Conservation (phyloP, 805 yeast genomes). For the Ascoidea asiatica region DNA sequence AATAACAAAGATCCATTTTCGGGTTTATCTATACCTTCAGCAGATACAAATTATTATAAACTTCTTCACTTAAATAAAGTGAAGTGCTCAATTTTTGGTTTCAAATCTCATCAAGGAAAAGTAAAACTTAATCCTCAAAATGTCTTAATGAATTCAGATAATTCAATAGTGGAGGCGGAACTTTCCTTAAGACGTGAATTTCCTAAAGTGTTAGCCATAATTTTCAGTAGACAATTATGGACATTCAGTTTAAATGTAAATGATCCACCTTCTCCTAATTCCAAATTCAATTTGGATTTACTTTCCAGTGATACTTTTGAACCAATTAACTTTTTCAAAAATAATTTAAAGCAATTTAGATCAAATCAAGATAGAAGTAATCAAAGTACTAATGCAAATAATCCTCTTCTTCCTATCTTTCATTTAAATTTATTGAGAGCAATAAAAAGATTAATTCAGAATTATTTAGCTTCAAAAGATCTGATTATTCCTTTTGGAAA, state of each 20-base stretch:
- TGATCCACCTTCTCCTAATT: slow-evolving; percentile 19
- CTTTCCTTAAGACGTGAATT: slow-evolving; percentile 20
- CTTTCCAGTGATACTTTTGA: slow-evolving; percentile 10
- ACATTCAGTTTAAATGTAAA: slow-evolving; percentile 26
- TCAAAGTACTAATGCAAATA: slow-evolving; percentile 16
- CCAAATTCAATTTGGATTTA: slow-evolving; percentile 10
- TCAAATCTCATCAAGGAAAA: neutral
- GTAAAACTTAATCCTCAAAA: neutral
- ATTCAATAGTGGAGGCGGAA: slow-evolving; percentile 26
- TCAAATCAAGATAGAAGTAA: slow-evolving; percentile 3
- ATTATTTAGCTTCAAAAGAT: slow-evolving; percentile 19
- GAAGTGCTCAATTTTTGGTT: neutral
- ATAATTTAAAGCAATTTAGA: neutral
- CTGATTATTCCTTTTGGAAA: slow-evolving; percentile 37
- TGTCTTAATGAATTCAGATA: neutral
- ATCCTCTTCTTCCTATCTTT: slow-evolving; percentile 20
- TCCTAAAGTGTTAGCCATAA: slow-evolving; percentile 22
- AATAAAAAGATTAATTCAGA: slow-evolving; percentile 26
- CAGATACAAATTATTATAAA: neutral
- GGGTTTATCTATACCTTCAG: too few relatives aligned
- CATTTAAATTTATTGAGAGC: slow-evolving; percentile 38
- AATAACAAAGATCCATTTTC: too few relatives aligned
- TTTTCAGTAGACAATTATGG: slow-evolving; percentile 29
- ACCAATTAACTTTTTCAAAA: slow-evolving; percentile 11
- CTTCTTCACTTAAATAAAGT: neutral